phyloP scores from a whole-genome alignment of 306 rosid species.

The Casuarina glauca region DNA sequence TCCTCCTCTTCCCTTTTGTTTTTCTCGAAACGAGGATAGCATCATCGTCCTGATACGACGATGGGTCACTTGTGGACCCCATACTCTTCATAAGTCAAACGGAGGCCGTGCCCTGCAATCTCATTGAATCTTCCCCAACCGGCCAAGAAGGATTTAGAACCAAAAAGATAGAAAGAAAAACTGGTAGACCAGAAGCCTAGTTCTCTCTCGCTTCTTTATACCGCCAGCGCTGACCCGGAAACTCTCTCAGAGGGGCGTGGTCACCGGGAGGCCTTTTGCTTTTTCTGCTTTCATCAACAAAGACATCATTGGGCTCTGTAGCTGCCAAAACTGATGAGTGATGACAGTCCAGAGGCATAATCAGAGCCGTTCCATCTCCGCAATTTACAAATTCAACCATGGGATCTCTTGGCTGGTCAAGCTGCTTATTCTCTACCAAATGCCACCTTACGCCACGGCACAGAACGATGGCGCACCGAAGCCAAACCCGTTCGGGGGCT shows the following conservation, averaged over 20 bases:
- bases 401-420: constrained; percentile 9
- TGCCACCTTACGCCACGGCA: constrained; percentile 30
- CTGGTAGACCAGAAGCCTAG: neutral
- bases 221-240: neutral
- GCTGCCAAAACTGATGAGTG: constrained; percentile 19
- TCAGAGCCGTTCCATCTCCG: constrained; percentile 1
- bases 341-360: constrained; percentile 21
- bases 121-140: neutral
- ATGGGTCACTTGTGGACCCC: neutral
- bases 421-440: neutral
- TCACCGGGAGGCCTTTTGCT: neutral
- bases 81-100: neutral
- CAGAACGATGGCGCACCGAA: constrained; percentile 25
- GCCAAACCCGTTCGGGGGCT: neutral
- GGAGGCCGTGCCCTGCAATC: neutral
- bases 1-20: neutral
- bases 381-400: constrained; percentile 12
- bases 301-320: neutral
- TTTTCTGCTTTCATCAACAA: constrained; percentile 8
- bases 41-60: neutral
- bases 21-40: neutral
- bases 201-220: neutral
- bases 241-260: neutral
- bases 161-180: too few species aligned
- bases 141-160: neutral